Evolutionary conservation across 1,284 basidiomycete genomes (phyloP).

Genomic region (Apiotrichum porosum): DNA sequence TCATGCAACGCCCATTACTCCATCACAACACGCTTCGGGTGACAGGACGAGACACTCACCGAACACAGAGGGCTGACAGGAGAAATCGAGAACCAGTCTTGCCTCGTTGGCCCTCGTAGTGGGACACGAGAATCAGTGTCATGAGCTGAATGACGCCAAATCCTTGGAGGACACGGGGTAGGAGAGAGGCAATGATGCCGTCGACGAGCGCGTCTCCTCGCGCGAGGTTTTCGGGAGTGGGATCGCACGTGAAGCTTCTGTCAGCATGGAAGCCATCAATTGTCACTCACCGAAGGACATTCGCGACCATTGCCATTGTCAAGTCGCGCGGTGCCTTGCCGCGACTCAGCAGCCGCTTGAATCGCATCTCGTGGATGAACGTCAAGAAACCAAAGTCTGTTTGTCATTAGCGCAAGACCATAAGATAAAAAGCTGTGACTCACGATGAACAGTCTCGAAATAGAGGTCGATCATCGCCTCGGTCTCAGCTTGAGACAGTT

Average conservation of each 20-base stretch:
- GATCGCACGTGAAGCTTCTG: constrained; percentile 7
- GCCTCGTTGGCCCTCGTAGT: constrained; percentile 10
- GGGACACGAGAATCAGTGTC: constrained; percentile 7
- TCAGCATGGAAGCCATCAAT: background rate
- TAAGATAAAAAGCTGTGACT: background rate
- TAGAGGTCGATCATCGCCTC: constrained; percentile 9
- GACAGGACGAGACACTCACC: constrained; percentile 2
- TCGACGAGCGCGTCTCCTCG: constrained; percentile 8
- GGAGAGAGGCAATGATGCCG: background rate
- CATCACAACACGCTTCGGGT: no score
- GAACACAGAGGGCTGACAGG: constrained; percentile 9
- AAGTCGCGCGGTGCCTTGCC: constrained; percentile 14
- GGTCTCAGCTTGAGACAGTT: background rate
- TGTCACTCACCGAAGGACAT: background rate
- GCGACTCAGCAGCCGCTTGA: constrained; percentile 10
- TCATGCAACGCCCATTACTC: no score
- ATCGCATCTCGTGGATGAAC: constrained; percentile 16
- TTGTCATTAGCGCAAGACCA: background rate
- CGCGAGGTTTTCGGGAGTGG: constrained; percentile 1
- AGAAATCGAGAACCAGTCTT: constrained; percentile 14
- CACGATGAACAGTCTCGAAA: constrained; percentile 19
- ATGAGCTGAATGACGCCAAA: constrained; percentile 17
- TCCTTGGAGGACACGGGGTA: constrained; percentile 4
- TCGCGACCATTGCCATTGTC: constrained; percentile 14
- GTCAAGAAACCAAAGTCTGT: constrained; percentile 20